These are phyloP conservation scores for Lolium perenne DNA, from an alignment of 176 grass and related monocot genomes.

Conservation along the genomic window DNA sequence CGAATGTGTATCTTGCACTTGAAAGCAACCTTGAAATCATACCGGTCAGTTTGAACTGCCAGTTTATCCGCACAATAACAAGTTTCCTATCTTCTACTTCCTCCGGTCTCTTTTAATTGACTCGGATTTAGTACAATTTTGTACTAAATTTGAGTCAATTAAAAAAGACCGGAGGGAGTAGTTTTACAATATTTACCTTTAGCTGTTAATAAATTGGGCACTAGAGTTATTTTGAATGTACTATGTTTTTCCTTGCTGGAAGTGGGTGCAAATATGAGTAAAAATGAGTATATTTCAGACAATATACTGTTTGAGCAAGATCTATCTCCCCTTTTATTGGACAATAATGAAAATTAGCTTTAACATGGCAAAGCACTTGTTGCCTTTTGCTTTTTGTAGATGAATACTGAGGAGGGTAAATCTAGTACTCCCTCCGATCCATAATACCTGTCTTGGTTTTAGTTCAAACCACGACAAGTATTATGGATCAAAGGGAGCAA, in stretches of 20 bases:
- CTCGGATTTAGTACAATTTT: too few relatives aligned
- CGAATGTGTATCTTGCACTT: conserved; percentile 96
- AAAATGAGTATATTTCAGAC: conserved; percentile 30
- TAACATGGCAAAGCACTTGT: conserved; percentile 24
- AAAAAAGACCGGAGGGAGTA: too few relatives aligned
- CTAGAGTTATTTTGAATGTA: conserved; percentile 31
- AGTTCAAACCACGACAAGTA: too few relatives aligned
- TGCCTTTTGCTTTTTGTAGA: conserved; percentile 28
- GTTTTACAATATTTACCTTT: background rate
- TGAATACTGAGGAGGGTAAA: background rate
- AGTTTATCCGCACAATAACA: background rate
- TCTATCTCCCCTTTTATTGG: conserved; percentile 8
- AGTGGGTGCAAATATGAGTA: conserved; percentile 28
- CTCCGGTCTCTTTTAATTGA: too few relatives aligned
- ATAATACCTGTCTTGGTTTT: too few relatives aligned
- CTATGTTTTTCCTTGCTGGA: conserved; percentile 2
- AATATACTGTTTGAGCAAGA: conserved; percentile 31
- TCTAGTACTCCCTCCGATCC: too few relatives aligned
- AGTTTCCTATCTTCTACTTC: background rate
- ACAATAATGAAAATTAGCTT: conserved; percentile 5
- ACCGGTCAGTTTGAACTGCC: conserved; percentile 62
- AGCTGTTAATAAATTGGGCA: conserved; percentile 22
- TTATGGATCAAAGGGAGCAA: too few relatives aligned
- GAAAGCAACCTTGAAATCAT: conserved; percentile 97
- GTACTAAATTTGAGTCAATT: too few relatives aligned